Conservation (phyloP, 176 grass and related monocot species). For the Coix lacrymajobi region DNA sequence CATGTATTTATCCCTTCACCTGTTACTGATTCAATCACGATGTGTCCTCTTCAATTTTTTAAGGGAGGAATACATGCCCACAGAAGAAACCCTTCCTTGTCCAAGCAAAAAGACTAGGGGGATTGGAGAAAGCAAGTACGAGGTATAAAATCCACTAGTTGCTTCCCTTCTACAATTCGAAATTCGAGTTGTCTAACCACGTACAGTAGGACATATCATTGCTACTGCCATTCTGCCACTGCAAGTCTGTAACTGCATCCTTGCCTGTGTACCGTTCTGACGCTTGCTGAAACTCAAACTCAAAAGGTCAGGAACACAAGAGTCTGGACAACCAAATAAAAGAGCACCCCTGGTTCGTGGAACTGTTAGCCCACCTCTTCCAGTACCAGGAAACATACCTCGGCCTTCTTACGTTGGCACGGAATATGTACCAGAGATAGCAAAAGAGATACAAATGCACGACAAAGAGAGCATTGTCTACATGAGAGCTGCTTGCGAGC, state of each 20-base stretch:
- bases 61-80: conserved; percentile 41
- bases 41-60: conserved; percentile 17
- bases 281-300: conserved; percentile 6
- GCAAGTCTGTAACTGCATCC: background rate
- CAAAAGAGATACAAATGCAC: conserved; percentile 74
- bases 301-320: conserved; percentile 38
- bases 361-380: conserved; percentile 60
- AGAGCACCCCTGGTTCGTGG: conserved; percentile 55
- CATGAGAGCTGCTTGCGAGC: conserved; percentile 78
- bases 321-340: conserved; percentile 47
- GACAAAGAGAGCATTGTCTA: conserved; percentile 57
- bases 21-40: background rate
- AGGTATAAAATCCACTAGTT: conserved; percentile 31
- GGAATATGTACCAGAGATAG: conserved; percentile 56
- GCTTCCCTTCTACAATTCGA: background rate
- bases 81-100: conserved; percentile 40
- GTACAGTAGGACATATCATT: background rate
- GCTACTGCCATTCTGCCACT: background rate
- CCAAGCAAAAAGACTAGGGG: conserved; percentile 52
- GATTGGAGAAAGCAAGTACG: conserved; percentile 37
- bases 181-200: background rate
- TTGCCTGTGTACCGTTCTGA: background rate
- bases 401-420: conserved; percentile 66
- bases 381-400: conserved; percentile 62
- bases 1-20: background rate